A percentile compares a stretch with the other conserved stretches of the same genome.
These are phyloP conservation scores for Paracamarosporium sp. DNA, from an alignment of 2,329 filamentous ascomycete genomes.

Conservation along the genomic window DNA sequence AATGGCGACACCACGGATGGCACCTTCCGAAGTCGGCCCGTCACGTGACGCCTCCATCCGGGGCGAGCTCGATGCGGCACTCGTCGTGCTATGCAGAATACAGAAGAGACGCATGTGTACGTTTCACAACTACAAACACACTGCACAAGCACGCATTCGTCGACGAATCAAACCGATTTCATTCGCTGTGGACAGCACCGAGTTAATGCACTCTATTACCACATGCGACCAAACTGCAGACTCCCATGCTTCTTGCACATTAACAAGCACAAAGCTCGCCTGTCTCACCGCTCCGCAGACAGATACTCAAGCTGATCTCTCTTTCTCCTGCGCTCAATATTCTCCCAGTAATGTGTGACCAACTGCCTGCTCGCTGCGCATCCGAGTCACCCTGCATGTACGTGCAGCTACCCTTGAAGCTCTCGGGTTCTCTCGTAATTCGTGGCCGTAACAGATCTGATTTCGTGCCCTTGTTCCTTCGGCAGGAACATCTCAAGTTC, in stretches of 20 bases:
- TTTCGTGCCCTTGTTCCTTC: background rate
- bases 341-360: background rate
- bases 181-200: too few relatives aligned
- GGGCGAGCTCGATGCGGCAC: too few relatives aligned
- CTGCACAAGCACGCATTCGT: too few relatives aligned
- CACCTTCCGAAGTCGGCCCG: conserved; percentile 17
- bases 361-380: background rate
- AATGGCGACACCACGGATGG: background rate
- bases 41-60: conserved; percentile 20
- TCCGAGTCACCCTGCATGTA: background rate
- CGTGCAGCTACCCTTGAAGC: background rate
- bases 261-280: too few relatives aligned
- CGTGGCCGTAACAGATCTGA: background rate
- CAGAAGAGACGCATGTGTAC: background rate
- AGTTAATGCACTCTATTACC: too few relatives aligned
- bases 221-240: too few relatives aligned
- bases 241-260: too few relatives aligned
- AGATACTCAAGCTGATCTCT: too few relatives aligned
- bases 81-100: background rate
- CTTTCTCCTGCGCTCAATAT: background rate
- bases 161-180: too few relatives aligned
- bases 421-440: background rate
- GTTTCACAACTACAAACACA: background rate
- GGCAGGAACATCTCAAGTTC: too few relatives aligned
- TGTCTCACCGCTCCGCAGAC: too few relatives aligned